phyloP scores from a whole-genome alignment of 2,329 filamentous ascomycete genomes.

The Knoxdaviesia proteae region DNA sequence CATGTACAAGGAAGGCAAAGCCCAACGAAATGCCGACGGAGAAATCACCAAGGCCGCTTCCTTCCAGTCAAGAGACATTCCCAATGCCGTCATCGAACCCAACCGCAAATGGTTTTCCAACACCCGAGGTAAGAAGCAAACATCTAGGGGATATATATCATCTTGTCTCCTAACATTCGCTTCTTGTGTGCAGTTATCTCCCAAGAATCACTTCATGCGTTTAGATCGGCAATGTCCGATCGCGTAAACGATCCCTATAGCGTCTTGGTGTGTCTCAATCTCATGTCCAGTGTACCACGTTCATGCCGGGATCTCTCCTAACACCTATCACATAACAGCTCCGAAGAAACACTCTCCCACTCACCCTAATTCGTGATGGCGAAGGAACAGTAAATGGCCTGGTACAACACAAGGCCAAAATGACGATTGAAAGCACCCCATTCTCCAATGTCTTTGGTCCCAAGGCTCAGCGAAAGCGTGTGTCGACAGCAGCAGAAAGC shows the following conservation, averaged over 20 bases:
- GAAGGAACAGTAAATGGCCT: conserved; percentile 48
- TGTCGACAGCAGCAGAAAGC: conserved; percentile 71
- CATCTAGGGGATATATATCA: background rate
- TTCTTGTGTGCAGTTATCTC: conserved; percentile 34
- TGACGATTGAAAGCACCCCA: conserved; percentile 69
- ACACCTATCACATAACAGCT: no score
- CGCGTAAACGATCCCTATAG: conserved; percentile 79
- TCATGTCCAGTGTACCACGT: no score
- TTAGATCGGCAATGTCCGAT: conserved; percentile 81
- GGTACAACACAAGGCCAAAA: conserved; percentile 86
- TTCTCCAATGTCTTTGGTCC: conserved; percentile 83
- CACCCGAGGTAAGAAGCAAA: conserved; percentile 32
- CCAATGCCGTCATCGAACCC: conserved; percentile 75
- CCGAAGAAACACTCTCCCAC: conserved; percentile 90
- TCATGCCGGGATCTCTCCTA: no score
- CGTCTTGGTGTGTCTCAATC: conserved; percentile 41
- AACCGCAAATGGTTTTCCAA: conserved; percentile 98
- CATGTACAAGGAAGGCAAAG: conserved; percentile 74
- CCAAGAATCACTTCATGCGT: conserved; percentile 69
- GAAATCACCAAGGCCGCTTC: conserved; percentile 68
- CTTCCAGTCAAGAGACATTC: conserved; percentile 66
- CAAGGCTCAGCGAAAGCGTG: conserved; percentile 79
- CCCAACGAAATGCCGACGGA: conserved; percentile 62
- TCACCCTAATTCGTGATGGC: conserved; percentile 76
- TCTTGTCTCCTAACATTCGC: background rate